Base-by-base conservation (phyloP, 1,139 yeast genomes). In the Magnusiomyces suaveolens region DNA sequence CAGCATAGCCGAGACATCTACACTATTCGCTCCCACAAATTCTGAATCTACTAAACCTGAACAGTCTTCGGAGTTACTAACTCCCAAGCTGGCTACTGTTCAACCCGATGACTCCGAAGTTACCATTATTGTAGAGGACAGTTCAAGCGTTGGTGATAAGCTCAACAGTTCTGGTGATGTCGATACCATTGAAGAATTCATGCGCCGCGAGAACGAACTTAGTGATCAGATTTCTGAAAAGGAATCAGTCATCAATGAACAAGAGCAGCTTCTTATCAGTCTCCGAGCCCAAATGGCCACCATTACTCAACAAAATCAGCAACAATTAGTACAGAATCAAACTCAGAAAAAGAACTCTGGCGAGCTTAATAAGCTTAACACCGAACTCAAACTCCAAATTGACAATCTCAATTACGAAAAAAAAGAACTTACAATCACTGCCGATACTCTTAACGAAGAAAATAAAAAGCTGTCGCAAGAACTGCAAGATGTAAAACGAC, bases 211-310 rank as follows among this genome's bases (percentile, higher is more conserved):
- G 54, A 70, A 68, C 52, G 69, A 69, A 48, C 54, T 69, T 20
- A 71, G 69, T 53, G 73, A 69, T 56, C 67, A 62, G 50, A 54
- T 70, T 21, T 57, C 67, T 1, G 72, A 69, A 48, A 63, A 64
- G 46, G 73, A 69, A 38, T 50, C 62, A 0, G 51, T 62, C 4
- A 63, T 70, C 20, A 59, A 59, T 21, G 62, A 61, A 46, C 66
- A 63, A 50, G 66, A 64, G 43, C 54, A 51, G 43, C 56, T 58
- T 12, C 33, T 54, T 14, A 29, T 36, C 20, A 46, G 46, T n/a
- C 36, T 54, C 14, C 44, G 57, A 18, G 23, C 44, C 1, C 50
- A 54, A 48, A 25, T 52, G 1, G 47, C 29, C 16, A 6, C 47
- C 18, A 23, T 24, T 23, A n/a, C 47, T 21, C 43, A 38, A n/a